Percentiles rank a stretch among this genome's conserved stretches.
phyloP scores from a whole-genome alignment of 2,329 filamentous ascomycete species.

The Sarocladium oryzae region DNA sequence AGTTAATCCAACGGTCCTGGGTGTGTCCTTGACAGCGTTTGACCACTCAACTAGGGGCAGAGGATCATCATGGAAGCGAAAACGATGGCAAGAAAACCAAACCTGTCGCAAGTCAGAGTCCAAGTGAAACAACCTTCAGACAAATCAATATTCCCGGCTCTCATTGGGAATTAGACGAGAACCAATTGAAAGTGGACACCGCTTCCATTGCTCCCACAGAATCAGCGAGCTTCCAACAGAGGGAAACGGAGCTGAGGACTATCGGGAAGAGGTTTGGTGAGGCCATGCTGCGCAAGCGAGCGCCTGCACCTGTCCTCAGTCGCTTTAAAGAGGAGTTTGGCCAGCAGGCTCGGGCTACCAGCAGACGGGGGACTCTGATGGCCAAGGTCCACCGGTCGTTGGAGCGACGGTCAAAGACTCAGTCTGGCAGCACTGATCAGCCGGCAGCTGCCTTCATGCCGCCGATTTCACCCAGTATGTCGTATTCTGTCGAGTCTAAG shows the following conservation, averaged over 20 bases:
- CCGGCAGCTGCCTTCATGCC: no score
- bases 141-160: conserved; percentile 12
- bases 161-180: not conserved
- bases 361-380: conserved; percentile 17
- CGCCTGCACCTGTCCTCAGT: conserved; percentile 24
- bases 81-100: not conserved
- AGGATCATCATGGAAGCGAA: not conserved
- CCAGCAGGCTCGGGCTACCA: not conserved
- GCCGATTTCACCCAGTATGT: no score
- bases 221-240: conserved; percentile 29
- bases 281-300: conserved; percentile 23
- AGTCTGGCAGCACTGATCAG: conserved; percentile 10
- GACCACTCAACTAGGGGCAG: not conserved
- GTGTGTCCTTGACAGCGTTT: not conserved
- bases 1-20: conserved; percentile 9
- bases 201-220: conserved; percentile 18
- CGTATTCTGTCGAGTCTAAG: not conserved
- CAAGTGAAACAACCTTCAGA: not conserved
- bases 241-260: conserved; percentile 31
- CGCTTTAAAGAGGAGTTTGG: conserved; percentile 36
- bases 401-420: conserved; percentile 22
- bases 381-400: conserved; percentile 29
- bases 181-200: not conserved
- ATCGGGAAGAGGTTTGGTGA: conserved; percentile 35
- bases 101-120: not conserved